phyloP scores from a whole-genome alignment of 768 basidiomycete species.

The Boletus huronensis region DNA sequence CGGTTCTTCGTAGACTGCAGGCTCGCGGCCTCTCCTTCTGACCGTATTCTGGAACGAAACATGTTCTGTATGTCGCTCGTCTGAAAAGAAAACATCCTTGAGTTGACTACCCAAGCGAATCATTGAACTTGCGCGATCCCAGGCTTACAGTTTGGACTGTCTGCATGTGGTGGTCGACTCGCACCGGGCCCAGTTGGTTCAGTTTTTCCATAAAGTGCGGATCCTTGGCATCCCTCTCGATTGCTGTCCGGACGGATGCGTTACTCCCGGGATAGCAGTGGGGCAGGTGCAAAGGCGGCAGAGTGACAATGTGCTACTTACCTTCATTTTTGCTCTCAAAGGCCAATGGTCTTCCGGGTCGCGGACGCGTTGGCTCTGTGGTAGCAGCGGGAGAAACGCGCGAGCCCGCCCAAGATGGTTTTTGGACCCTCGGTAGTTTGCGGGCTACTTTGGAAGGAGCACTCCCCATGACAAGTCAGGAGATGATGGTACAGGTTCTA shows the following conservation, averaged over 20 bases:
- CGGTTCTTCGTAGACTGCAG: slow-evolving; percentile 45
- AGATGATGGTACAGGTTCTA: not conserved
- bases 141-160: slow-evolving; percentile 45
- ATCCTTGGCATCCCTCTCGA: slow-evolving; percentile 64
- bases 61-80: slow-evolving; percentile 38
- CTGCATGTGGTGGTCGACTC: slow-evolving; percentile 63
- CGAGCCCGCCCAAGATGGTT: slow-evolving; percentile 48
- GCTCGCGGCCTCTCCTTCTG: slow-evolving; percentile 53
- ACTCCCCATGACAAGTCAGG: slow-evolving; percentile 48
- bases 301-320: slow-evolving; percentile 11
- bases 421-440: slow-evolving; percentile 50
- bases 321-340: slow-evolving; percentile 54
- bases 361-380: slow-evolving; percentile 8
- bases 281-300: not conserved
- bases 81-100: slow-evolving; percentile 1
- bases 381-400: slow-evolving; percentile 30
- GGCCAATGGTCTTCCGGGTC: slow-evolving; percentile 33
- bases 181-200: slow-evolving; percentile 60
- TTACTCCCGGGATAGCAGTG: not conserved
- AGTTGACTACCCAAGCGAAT: not conserved
- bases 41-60: slow-evolving; percentile 50
- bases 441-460: slow-evolving; percentile 58
- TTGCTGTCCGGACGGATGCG: slow-evolving; percentile 38
- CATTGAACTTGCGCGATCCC: not conserved
- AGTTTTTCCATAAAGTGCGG: slow-evolving; percentile 70